Evolutionary conservation across 169 alveolate species (phyloP).

Genomic region (Plasmodium reichenowi): DNA sequence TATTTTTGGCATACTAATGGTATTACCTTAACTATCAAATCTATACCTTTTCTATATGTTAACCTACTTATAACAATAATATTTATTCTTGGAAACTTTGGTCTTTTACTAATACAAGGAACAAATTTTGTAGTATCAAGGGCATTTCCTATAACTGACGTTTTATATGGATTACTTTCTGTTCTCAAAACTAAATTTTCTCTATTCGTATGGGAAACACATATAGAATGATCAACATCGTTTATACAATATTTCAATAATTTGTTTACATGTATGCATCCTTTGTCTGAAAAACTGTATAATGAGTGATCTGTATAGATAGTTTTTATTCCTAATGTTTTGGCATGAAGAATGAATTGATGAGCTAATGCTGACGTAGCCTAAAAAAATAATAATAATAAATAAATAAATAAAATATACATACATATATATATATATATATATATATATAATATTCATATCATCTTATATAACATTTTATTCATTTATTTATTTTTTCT

Average conservation of each 20-base stretch:
- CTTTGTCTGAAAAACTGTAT: slow-evolving; percentile 96
- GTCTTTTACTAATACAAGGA: slow-evolving; percentile 85
- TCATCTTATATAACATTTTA: too few species aligned
- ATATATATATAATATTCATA: not conserved
- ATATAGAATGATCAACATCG: slow-evolving; percentile 91
- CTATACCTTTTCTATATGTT: slow-evolving; percentile 98
- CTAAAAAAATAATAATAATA: not conserved
- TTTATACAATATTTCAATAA: slow-evolving; percentile 83
- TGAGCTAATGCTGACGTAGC: slow-evolving; percentile 69
- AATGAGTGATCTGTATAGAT: slow-evolving; percentile 99
- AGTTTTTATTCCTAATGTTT: slow-evolving; percentile 84
- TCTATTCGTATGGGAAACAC: slow-evolving; percentile 95
- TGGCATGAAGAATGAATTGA: slow-evolving; percentile 76
- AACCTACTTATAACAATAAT: slow-evolving; percentile 96
- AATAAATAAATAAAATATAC: not conserved
- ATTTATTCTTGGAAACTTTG: slow-evolving; percentile 89
- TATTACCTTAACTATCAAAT: slow-evolving; percentile 95
- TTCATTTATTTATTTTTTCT: not conserved
- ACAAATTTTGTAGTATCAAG: slow-evolving; percentile 83
- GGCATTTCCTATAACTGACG: slow-evolving; percentile 93
- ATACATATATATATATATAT: not conserved
- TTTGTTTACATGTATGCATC: slow-evolving; percentile 95
- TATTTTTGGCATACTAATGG: slow-evolving; percentile 96
- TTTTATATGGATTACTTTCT: slow-evolving; percentile 92
- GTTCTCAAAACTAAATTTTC: slow-evolving; percentile 98